phyloP scores from a whole-genome alignment of 768 basidiomycete species.

The Lactarius evosmus region DNA sequence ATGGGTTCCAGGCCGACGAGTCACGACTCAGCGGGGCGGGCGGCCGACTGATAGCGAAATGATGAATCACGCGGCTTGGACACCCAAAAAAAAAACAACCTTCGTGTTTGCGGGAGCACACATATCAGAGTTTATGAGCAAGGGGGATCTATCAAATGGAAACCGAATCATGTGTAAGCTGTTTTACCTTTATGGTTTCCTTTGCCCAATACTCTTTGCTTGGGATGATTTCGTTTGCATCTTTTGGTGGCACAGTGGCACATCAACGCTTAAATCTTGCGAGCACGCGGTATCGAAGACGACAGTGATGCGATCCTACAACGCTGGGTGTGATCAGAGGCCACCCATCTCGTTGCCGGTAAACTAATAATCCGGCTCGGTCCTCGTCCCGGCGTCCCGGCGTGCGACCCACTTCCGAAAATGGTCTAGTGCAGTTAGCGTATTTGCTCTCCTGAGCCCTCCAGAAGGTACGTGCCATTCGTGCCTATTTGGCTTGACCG shows the following conservation, averaged over 20 bases:
- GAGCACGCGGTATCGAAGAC: slow-evolving; percentile 2
- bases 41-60: neutral
- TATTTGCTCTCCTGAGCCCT: neutral
- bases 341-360: neutral
- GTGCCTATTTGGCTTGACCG: neutral
- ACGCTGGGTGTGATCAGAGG: neutral
- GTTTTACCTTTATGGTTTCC: neutral
- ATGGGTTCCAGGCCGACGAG: neutral
- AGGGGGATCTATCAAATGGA: slow-evolving; percentile 3
- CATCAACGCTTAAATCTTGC: slow-evolving; percentile 1
- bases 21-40: neutral
- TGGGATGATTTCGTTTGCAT: neutral
- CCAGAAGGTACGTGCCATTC: neutral
- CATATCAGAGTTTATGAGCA: neutral
- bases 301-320: neutral
- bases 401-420: neutral
- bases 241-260: neutral
- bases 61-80: neutral
- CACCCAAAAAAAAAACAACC: neutral
- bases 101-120: neutral
- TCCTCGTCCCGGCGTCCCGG: neutral
- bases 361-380: neutral
- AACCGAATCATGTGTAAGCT: neutral
- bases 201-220: neutral
- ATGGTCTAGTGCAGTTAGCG: neutral